These are phyloP conservation scores for Stipa capillata DNA, from an alignment of 176 grass and related monocot genomes.

Conservation along the genomic window DNA sequence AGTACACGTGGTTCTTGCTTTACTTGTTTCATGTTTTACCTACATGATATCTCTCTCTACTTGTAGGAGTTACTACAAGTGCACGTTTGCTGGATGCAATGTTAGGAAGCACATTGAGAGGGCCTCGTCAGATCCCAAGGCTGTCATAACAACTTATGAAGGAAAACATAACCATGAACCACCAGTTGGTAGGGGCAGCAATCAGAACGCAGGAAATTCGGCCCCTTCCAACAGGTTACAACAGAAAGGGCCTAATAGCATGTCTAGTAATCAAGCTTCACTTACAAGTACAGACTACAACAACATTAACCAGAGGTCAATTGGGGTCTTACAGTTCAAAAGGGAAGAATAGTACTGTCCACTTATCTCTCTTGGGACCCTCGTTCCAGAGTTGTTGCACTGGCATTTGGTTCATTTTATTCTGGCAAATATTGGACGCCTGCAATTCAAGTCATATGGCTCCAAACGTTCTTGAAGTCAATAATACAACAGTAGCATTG, in stretches of 20 bases:
- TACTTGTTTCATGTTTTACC: background rate
- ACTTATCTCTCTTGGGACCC: background rate
- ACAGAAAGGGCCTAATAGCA: conserved; percentile 43
- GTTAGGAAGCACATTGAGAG: conserved; percentile 92
- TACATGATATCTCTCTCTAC: conserved; percentile 12
- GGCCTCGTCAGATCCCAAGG: conserved; percentile 73
- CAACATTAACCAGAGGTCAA: conserved; percentile 25
- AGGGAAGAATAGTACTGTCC: conserved; percentile 40
- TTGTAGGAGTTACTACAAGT: conserved; percentile 91
- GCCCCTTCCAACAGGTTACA: conserved; percentile 22
- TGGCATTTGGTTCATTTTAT: conserved; percentile 25
- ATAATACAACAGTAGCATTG: conserved; percentile 10
- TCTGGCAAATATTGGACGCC: conserved; percentile 16
- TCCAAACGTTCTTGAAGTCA: conserved; percentile 2
- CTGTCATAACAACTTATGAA: conserved; percentile 84
- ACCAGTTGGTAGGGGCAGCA: conserved; percentile 55
- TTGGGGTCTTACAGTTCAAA: conserved; percentile 68
- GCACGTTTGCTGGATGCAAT: conserved; percentile 69
- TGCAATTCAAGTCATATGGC: conserved; percentile 16
- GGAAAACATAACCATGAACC: conserved; percentile 93
- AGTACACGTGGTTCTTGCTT: background rate
- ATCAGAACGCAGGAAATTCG: conserved; percentile 44
- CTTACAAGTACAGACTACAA: conserved; percentile 47
- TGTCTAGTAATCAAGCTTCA: conserved; percentile 46
- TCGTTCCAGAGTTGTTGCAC: background rate